Evolutionary conservation across 2,329 filamentous ascomycete genomes (phyloP).

Genomic region (Nannizziopsis barbatae): DNA sequence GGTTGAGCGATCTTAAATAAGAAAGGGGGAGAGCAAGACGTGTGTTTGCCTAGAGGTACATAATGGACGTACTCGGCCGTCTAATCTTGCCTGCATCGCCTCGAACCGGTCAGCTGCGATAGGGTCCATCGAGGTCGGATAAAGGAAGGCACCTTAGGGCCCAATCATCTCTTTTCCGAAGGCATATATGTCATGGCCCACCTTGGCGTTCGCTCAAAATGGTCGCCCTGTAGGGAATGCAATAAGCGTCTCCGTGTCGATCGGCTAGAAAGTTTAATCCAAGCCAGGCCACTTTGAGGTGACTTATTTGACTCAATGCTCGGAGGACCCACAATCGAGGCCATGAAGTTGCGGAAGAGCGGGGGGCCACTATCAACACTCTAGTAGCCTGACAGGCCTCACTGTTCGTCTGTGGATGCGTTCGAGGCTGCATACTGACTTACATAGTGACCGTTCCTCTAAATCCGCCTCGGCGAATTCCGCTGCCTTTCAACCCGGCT

Average conservation of each 20-base stretch:
- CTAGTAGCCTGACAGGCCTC: constrained; percentile 5
- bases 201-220: neutral
- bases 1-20: constrained; percentile 1
- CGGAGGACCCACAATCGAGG: neutral
- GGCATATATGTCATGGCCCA: neutral
- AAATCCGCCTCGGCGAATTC: neutral
- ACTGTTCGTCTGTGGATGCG: no score
- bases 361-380: neutral
- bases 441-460: neutral
- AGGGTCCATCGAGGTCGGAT: neutral
- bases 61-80: neutral
- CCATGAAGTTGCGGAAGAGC: constrained; percentile 2
- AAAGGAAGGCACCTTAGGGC: constrained; percentile 6
- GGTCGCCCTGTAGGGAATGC: neutral
- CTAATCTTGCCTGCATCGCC: constrained; percentile 9
- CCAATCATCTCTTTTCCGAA: neutral
- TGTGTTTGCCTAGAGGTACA: constrained; percentile 9
- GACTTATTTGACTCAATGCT: constrained; percentile 1
- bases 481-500: constrained; percentile 3
- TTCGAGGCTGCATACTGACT: constrained; percentile 1
- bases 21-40: neutral
- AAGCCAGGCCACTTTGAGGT: neutral
- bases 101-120: constrained; percentile 6
- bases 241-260: constrained; percentile 7
- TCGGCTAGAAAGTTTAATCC: constrained; percentile 1